Evolutionary conservation across 352 stramenopile genomes (phyloP).

Genomic region (Pythium guiyangense): DNA sequence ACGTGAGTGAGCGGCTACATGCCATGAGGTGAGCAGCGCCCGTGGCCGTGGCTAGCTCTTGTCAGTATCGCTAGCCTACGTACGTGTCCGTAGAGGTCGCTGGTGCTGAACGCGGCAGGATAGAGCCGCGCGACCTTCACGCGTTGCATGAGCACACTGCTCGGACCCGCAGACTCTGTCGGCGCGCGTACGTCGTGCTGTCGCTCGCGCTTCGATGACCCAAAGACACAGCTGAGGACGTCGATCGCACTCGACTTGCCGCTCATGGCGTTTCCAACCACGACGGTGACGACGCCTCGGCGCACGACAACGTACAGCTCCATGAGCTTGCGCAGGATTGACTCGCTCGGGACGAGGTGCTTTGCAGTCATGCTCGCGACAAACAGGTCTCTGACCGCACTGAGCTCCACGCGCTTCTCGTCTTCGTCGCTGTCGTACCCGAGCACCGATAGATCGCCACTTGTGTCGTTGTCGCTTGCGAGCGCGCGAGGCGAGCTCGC

Average conservation of each 20-base stretch:
- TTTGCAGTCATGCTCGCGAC: constrained; percentile 19
- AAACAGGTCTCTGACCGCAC: constrained; percentile 24
- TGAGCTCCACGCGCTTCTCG: constrained; percentile 21
- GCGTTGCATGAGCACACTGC: too few relatives aligned
- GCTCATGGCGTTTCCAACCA: constrained; percentile 40
- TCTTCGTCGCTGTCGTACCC: constrained; percentile 46
- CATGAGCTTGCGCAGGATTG: constrained; percentile 48
- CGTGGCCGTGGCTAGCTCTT: too few relatives aligned
- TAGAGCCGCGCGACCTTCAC: too few relatives aligned
- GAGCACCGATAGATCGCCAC: constrained; percentile 2
- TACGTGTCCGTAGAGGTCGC: too few relatives aligned
- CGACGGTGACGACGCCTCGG: constrained; percentile 32
- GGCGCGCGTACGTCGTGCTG: too few relatives aligned
- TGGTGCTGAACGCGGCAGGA: too few relatives aligned
- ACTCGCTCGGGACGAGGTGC: constrained; percentile 30
- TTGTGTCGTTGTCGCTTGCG: neutral
- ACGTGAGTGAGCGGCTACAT: too few relatives aligned
- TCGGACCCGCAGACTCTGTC: too few relatives aligned
- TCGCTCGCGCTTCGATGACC: too few relatives aligned
- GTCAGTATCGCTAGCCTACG: too few relatives aligned
- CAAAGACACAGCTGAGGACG: constrained; percentile 28
- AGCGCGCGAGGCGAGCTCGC: neutral
- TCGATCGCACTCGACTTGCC: constrained; percentile 60
- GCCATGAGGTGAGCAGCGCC: too few relatives aligned
- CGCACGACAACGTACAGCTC: constrained; percentile 52